Evolutionary conservation across 192 early-diverging fungal species (phyloP), one percentile per base, ranked within the genome.

Genomic region (Spizellomyces punctatus): DNA sequence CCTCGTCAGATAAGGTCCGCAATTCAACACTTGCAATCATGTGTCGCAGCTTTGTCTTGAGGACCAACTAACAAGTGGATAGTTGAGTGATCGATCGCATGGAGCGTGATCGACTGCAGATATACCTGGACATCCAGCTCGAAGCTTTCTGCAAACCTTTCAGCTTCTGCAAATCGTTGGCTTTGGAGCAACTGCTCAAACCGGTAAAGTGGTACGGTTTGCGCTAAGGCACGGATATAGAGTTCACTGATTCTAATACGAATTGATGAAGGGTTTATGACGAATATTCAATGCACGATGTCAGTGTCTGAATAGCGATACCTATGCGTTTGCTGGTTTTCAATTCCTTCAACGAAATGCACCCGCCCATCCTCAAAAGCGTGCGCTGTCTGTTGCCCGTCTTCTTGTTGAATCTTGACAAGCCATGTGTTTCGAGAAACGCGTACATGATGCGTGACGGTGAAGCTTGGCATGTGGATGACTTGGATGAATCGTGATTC

Each of bases 101-200:
- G 27, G 1, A 36, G 27, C 27, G 27, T 36, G 27, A 36, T 36
- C 3, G 27, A 0, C 27, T 36, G 27, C 27, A 36, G 27, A 2
- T 36, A 2, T 36, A 77, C 77, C 64, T 78, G 65, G 16, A 77
- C 49, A 43, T 76, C 77, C 66, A 82, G 46, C 6, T 63, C 73
- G 67, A 48, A 76, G 21, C 58, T 46, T 45, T 50, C 16, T 6
- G 80, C 77, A 68, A 76, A 68, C n/a, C 14, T 44, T 36, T 76
- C 63, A 36, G 80, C 80, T 27, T 79, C 80, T 8, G 62, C 77
- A 64, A 79, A 82, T n/a, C 68, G 54, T 10, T 64, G 59, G 16
- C 22, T 43, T 21, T 64, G 49, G 10, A 82, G 48, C 46, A 82
- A 70, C 21, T 42, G 48, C 14, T 79, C 46, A 46, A 82, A 60